These are phyloP conservation scores for Tanacetum coccineum DNA, from an alignment of 129 eudicot species.

Conservation along the genomic window DNA sequence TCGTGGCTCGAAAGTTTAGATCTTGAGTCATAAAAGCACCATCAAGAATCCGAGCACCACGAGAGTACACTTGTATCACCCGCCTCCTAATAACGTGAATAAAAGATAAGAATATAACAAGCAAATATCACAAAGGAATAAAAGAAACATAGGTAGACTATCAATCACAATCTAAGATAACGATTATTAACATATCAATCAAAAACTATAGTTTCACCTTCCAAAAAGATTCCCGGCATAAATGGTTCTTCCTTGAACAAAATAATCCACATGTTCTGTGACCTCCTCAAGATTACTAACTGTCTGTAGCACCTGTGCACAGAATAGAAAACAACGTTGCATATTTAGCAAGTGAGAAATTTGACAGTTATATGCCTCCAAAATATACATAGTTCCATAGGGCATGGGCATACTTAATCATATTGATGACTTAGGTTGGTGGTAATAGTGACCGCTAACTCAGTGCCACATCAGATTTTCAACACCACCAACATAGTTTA, in stretches of 20 bases:
- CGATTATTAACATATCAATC: neutral
- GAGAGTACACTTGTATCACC: slow-evolving; percentile 76
- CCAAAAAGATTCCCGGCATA: slow-evolving; percentile 95
- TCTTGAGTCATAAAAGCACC: slow-evolving; percentile 97
- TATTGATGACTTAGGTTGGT: too few species aligned
- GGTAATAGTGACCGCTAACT: too few species aligned
- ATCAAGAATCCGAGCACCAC: slow-evolving; percentile 94
- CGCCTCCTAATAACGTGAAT: slow-evolving; percentile 57
- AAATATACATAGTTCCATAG: slow-evolving; percentile 9
- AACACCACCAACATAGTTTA: too few species aligned
- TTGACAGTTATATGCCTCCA: slow-evolving; percentile 4
- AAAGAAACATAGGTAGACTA: slow-evolving; percentile 7
- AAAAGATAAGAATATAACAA: neutral
- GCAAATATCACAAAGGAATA: slow-evolving; percentile 3
- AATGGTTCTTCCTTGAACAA: slow-evolving; percentile 90
- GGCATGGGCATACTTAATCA: slow-evolving; percentile 1
- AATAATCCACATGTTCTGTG: slow-evolving; percentile 91
- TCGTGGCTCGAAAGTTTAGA: slow-evolving; percentile 52
- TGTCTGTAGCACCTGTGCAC: slow-evolving; percentile 78
- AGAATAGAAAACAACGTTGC: slow-evolving; percentile 16
- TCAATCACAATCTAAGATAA: neutral
- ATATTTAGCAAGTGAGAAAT: slow-evolving; percentile 11
- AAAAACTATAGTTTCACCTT: slow-evolving; percentile 44
- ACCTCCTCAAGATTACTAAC: slow-evolving; percentile 95
- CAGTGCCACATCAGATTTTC: too few species aligned